Evolutionary conservation across 2,329 filamentous ascomycete species (phyloP).

Genomic region (Madurella mycetomatis): DNA sequence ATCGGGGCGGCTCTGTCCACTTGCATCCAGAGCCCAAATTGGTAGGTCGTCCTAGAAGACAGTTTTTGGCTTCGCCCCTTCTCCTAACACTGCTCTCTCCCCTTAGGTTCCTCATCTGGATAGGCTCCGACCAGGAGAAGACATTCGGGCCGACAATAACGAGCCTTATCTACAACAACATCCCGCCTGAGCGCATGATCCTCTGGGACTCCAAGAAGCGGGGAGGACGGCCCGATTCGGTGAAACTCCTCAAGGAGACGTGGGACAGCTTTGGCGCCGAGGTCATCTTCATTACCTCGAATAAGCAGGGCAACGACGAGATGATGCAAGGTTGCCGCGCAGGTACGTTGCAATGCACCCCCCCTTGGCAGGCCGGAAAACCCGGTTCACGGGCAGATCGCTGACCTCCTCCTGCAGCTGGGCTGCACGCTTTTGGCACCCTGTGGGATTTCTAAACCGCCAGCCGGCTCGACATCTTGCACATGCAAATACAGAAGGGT

Average conservation of each 20-base stretch:
- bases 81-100: neutral
- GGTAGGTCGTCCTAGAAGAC: slow-evolving; percentile 23
- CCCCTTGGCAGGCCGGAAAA: neutral
- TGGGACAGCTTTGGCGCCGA: slow-evolving; percentile 38
- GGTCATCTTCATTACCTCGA: slow-evolving; percentile 41
- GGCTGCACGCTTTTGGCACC: slow-evolving; percentile 37
- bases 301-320: slow-evolving; percentile 39
- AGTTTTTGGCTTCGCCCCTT: neutral
- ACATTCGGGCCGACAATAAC: slow-evolving; percentile 39
- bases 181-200: slow-evolving; percentile 39
- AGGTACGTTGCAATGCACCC: slow-evolving; percentile 27
- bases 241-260: slow-evolving; percentile 37
- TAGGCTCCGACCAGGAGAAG: slow-evolving; percentile 39
- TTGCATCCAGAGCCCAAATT: slow-evolving; percentile 38
- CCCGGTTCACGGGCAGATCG: neutral
- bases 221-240: slow-evolving; percentile 36
- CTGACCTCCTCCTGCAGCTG: slow-evolving; percentile 26
- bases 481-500: neutral
- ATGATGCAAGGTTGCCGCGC: slow-evolving; percentile 40
- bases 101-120: slow-evolving; percentile 40
- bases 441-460: slow-evolving; percentile 35
- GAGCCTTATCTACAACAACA: slow-evolving; percentile 36
- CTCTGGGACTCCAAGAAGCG: slow-evolving; percentile 40
- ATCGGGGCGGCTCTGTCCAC: slow-evolving; percentile 40
- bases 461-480: slow-evolving; percentile 11